Percentiles rank a stretch among this genome's conserved stretches.
Conservation (phyloP, 2,329 filamentous ascomycete genomes). For the Westerdykella ornata region DNA sequence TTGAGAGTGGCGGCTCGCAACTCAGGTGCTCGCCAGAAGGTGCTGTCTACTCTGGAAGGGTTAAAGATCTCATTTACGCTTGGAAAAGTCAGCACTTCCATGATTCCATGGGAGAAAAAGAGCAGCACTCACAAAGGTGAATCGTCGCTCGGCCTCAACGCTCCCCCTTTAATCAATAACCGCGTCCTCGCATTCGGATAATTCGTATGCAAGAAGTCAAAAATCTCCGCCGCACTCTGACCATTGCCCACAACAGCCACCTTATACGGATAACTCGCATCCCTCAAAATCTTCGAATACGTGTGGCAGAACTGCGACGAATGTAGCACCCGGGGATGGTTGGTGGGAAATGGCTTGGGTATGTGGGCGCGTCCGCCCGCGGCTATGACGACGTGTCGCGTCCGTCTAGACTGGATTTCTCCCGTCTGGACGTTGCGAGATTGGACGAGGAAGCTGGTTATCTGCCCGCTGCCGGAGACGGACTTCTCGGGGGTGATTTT, state of each 20-base stretch:
- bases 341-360: constrained; percentile 61
- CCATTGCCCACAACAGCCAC: constrained; percentile 84
- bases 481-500: constrained; percentile 58
- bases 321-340: constrained; percentile 71
- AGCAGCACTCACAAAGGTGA: constrained; percentile 72
- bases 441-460: constrained; percentile 61
- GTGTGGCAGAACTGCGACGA: constrained; percentile 75
- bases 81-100: constrained; percentile 24
- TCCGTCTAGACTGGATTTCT: constrained; percentile 46
- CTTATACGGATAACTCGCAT: constrained; percentile 54
- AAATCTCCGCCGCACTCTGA: constrained; percentile 92
- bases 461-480: constrained; percentile 41
- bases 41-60: constrained; percentile 69
- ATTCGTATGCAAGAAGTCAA: constrained; percentile 73
- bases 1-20: constrained; percentile 57
- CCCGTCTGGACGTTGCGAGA: constrained; percentile 58
- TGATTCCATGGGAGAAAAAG: no score
- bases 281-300: constrained; percentile 54
- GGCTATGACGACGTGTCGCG: constrained; percentile 64
- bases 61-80: constrained; percentile 97
- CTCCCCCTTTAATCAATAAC: constrained; percentile 74
- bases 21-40: constrained; percentile 61
- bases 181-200: constrained; percentile 76
- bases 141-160: constrained; percentile 85
- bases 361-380: constrained; percentile 63